Percentiles rank a stretch among this genome's conserved stretches.
phyloP scores from a whole-genome alignment of 352 stramenopile genomes.

The Peronospora farinosa region DNA sequence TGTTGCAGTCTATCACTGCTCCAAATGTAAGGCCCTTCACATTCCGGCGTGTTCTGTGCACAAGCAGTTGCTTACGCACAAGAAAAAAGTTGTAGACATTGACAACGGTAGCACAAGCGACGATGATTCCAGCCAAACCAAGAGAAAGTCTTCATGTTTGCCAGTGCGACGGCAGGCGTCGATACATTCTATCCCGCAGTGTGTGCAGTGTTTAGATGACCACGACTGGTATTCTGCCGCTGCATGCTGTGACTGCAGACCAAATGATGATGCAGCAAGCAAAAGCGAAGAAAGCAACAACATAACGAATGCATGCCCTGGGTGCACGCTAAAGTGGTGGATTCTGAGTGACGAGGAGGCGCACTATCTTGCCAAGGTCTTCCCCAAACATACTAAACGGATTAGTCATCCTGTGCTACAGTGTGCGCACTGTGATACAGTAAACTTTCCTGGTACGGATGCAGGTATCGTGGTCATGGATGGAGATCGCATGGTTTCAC shows the following conservation, averaged over 20 bases:
- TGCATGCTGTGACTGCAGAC: constrained; percentile 31
- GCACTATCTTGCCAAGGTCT: constrained; percentile 60
- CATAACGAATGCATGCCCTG: constrained; percentile 7
- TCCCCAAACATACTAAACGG: constrained; percentile 32
- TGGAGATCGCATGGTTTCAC: constrained; percentile 61
- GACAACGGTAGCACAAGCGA: constrained; percentile 1
- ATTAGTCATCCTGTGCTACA: constrained; percentile 63
- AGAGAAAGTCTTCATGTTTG: constrained; percentile 1
- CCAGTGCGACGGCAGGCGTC: constrained; percentile 5
- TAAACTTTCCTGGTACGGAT: constrained; percentile 75
- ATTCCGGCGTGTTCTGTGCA: constrained; percentile 50
- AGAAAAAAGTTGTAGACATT: constrained; percentile 31
- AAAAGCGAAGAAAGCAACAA: constrained; percentile 3
- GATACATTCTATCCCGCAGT: constrained; percentile 40
- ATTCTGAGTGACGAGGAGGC: constrained; percentile 68
- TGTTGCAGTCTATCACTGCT: constrained; percentile 57
- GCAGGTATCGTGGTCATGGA: constrained; percentile 67
- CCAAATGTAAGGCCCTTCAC: constrained; percentile 38
- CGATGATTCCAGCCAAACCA: constrained; percentile 1
- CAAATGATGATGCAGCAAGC: constrained; percentile 1
- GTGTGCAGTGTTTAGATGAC: constrained; percentile 43
- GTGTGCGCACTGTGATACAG: constrained; percentile 65
- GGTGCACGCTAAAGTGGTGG: constrained; percentile 50
- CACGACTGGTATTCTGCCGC: constrained; percentile 36
- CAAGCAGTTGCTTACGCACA: constrained; percentile 42